Evolutionary conservation across 2,329 filamentous ascomycete species (phyloP).

Genomic region (Lasiodiplodia theobromae): DNA sequence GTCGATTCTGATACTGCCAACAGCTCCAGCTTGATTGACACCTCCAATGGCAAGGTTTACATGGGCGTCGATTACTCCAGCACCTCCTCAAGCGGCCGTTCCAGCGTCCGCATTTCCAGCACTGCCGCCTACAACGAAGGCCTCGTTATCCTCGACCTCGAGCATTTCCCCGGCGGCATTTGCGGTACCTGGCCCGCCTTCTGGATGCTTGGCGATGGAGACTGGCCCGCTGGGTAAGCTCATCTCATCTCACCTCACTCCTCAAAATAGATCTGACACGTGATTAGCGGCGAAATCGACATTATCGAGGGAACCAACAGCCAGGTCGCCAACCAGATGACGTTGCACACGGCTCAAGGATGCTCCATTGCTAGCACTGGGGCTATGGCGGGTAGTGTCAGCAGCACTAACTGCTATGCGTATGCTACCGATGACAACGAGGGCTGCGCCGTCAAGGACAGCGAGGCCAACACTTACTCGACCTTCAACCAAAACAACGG

Average conservation of each 20-base stretch:
- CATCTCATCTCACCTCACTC: constrained; percentile 22
- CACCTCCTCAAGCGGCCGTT: constrained; percentile 49
- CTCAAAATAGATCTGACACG: neutral
- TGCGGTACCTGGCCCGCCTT: constrained; percentile 59
- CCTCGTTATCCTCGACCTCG: constrained; percentile 58
- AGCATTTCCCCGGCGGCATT: constrained; percentile 58
- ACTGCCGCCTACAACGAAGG: constrained; percentile 56
- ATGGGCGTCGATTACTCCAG: constrained; percentile 55
- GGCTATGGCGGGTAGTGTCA: constrained; percentile 58
- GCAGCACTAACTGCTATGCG: constrained; percentile 58
- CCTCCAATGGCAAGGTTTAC: constrained; percentile 45
- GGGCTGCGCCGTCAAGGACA: constrained; percentile 53
- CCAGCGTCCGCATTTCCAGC: constrained; percentile 56
- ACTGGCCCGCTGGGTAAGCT: constrained; percentile 43
- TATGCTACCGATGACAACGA: constrained; percentile 48
- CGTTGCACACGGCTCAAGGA: constrained; percentile 55
- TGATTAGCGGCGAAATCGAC: constrained; percentile 53
- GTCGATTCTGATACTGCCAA: constrained; percentile 48
- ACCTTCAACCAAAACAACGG: constrained; percentile 59
- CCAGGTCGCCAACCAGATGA: constrained; percentile 51
- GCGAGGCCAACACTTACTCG: constrained; percentile 51
- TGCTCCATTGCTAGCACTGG: constrained; percentile 51
- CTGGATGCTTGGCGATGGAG: constrained; percentile 46
- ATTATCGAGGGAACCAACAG: constrained; percentile 58
- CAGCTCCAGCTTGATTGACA: constrained; percentile 51